Percentiles rank a stretch among this genome's conserved stretches.
These are phyloP conservation scores for Colletotrichum sp. DNA, from an alignment of 2,329 filamentous ascomycete species.

Conservation along the genomic window DNA sequence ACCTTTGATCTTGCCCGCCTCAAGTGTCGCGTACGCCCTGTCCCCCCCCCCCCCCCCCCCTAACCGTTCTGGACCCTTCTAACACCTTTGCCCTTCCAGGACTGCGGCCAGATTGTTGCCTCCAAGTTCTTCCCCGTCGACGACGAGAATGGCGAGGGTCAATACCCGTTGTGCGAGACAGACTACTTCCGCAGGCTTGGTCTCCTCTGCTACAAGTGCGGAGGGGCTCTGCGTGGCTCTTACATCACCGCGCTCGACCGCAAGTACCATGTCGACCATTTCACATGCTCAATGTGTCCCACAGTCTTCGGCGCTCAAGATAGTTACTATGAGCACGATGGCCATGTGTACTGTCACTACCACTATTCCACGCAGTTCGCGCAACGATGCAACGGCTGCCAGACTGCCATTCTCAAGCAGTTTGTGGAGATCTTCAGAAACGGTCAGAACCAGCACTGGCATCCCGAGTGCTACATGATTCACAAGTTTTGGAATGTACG, in stretches of 20 bases:
- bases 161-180: constrained; percentile 96
- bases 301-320: constrained; percentile 98
- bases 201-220: constrained; percentile 89
- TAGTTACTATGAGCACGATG: constrained; percentile 98
- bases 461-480: constrained; percentile 99
- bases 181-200: constrained; percentile 96
- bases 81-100: constrained; percentile 56
- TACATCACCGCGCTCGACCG: constrained; percentile 98
- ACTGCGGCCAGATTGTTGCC: constrained; percentile 95
- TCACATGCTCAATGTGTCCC: constrained; percentile 95
- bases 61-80: constrained; percentile 13
- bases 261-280: constrained; percentile 99
- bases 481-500: constrained; percentile 99
- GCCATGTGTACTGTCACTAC: constrained; percentile 96
- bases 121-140: constrained; percentile 99
- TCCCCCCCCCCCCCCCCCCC: background rate
- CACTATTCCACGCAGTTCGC: constrained; percentile 98
- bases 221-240: constrained; percentile 89
- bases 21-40: constrained; percentile 77
- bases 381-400: constrained; percentile 94
- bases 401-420: constrained; percentile 96
- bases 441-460: constrained; percentile 98
- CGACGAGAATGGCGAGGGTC: constrained; percentile 81
- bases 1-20: no score
- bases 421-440: constrained; percentile 99